Base-by-base conservation (phyloP, 2,329 filamentous ascomycete species). In the Hypoxylon sp. region DNA sequence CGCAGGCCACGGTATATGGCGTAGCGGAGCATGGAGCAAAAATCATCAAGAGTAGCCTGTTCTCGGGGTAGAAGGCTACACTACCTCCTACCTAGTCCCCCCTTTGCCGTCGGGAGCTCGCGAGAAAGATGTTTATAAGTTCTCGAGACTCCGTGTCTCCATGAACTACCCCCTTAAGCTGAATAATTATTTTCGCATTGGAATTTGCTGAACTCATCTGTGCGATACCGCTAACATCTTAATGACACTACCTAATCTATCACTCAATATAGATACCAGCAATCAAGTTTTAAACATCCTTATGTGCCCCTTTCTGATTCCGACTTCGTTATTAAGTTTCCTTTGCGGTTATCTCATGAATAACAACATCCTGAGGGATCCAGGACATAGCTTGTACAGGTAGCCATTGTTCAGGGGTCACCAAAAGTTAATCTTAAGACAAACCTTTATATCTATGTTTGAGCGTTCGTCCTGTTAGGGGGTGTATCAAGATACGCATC, bases 261-360 rank as follows among this genome's bases (percentile, higher is more conserved):
- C 1, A 21, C 10, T 43, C 2, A n/a, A 11, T 25, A 51, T 51
- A 34, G n/a, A 21, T 19, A n/a, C 23, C 32, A 17, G 9, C 7
- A 55, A 13, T 43, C 21, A 19, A 5, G 6, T n/a, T 30, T 30
- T 53, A 2, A 43, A 32, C 36, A 45, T 5, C 21, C 7, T 14
- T 13, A 21, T 10, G 30, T 14, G 2, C 32, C 4, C 1, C 23
- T 45, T 45, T 45, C n/a, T 21, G 25, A 45, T 11, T 32, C 13
- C 13, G 17, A 19, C 9, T 11, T 23, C 36, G 14, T 41, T 55
- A 19, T 13, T 43, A 19, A 28, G 14, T 30, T 10, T 30, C 25
- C 36, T 17, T 25, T 41, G 36, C 23, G n/a, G 14, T n/a, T 25
- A 43, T 45, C n/a, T 45, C 41, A 25, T 45, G 38, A 45, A n/a